These are phyloP conservation scores for Sequoiadendron giganteum DNA, from an alignment of 75 land plant species.

Conservation along the genomic window DNA sequence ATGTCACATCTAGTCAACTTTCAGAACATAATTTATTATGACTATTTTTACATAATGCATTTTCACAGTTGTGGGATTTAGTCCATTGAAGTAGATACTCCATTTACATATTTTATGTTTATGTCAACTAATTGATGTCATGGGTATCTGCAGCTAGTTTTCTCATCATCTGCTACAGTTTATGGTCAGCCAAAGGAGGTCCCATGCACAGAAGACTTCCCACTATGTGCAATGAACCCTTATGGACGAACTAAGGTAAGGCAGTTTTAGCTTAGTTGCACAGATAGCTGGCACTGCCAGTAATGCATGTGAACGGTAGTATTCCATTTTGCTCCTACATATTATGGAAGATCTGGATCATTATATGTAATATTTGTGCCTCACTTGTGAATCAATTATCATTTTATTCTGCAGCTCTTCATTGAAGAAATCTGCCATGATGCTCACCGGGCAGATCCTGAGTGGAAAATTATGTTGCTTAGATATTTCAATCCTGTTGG, in stretches of 20 bases:
- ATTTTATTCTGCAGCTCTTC: slow-evolving; percentile 48
- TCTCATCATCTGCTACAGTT: slow-evolving; percentile 95
- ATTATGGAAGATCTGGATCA: neutral
- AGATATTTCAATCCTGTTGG: slow-evolving; percentile 93
- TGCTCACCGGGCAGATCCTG: slow-evolving; percentile 58
- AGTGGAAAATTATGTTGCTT: slow-evolving; percentile 75
- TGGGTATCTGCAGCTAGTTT: slow-evolving; percentile 68
- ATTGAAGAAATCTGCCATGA: slow-evolving; percentile 84
- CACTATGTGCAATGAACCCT: slow-evolving; percentile 62
- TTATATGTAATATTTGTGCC: neutral
- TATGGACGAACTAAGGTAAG: slow-evolving; percentile 90
- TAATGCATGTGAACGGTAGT: neutral
- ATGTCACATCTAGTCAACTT: neutral
- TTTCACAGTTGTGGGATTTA: neutral
- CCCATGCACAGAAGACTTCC: slow-evolving; percentile 83
- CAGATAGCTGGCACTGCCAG: neutral
- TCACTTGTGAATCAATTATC: neutral
- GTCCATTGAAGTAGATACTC: neutral
- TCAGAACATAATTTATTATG: neutral
- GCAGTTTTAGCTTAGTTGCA: neutral
- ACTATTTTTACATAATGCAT: neutral
- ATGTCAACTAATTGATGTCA: neutral
- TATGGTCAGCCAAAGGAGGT: slow-evolving; percentile 92
- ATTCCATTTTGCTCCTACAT: neutral
- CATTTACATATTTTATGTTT: slow-evolving; percentile 6